A percentile compares a stretch with the other conserved stretches of the same genome.
Conservation (phyloP, 2,329 filamentous ascomycete species). For the Fusarium secorum region DNA sequence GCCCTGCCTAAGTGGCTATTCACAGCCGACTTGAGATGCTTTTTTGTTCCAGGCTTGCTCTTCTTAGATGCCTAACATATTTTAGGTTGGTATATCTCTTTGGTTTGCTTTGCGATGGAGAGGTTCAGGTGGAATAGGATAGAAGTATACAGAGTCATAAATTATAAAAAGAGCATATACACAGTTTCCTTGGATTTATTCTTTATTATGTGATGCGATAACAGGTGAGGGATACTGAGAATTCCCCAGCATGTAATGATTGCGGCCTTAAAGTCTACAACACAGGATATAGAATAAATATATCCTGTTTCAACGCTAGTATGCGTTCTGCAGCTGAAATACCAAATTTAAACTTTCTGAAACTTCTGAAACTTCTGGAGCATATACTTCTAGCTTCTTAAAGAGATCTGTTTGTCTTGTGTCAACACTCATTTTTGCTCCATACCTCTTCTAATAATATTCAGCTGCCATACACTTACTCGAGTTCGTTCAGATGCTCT, state of each 20-base stretch:
- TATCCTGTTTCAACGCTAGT: neutral
- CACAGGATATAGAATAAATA: neutral
- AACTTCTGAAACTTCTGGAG: neutral
- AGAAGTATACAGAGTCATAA: neutral
- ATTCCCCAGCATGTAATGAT: rapidly evolving
- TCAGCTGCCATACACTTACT: neutral
- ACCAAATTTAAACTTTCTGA: rapidly evolving
- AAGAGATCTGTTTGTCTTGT: rapidly evolving
- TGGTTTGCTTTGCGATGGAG: neutral
- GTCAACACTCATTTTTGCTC: rapidly evolving
- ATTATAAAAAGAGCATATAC: neutral
- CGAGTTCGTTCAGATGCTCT: too few relatives aligned
- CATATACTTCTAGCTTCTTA: neutral
- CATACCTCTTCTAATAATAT: neutral
- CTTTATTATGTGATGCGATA: neutral
- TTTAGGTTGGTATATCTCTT: rapidly evolving
- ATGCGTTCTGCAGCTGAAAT: neutral
- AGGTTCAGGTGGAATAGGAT: neutral
- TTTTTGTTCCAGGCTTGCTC: neutral
- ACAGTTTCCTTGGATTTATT: rapidly evolving
- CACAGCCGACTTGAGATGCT: neutral
- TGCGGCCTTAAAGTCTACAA: rapidly evolving
- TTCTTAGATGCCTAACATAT: too few relatives aligned
- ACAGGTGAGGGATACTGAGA: neutral
- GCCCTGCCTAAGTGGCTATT: neutral